A percentile compares a stretch with the other conserved stretches of the same genome.
These are phyloP conservation scores for Petunia hybrid DNA, from an alignment of 305 asterid species.

Conservation along the genomic window DNA sequence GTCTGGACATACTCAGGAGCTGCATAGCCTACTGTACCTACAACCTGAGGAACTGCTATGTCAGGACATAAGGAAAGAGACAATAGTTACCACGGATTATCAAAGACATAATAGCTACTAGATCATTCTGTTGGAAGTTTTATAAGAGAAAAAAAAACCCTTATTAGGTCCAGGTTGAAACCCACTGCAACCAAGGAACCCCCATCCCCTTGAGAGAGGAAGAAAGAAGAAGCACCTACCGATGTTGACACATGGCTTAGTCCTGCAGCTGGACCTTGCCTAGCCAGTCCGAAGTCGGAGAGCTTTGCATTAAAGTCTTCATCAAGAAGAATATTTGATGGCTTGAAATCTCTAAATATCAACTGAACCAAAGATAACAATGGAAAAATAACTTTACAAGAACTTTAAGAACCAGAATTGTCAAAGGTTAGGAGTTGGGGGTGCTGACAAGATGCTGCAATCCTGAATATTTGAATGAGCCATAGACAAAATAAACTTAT, in stretches of 20 bases:
- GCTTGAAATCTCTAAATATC: conserved; percentile 91
- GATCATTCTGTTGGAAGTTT: neutral
- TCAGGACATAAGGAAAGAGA: neutral
- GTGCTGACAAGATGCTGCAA: neutral
- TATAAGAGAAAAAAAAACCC: neutral
- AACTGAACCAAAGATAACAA: conserved; percentile 54
- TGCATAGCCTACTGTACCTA: conserved; percentile 95
- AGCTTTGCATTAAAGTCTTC: conserved; percentile 84
- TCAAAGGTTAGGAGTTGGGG: conserved; percentile 13
- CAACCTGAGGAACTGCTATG: conserved; percentile 54
- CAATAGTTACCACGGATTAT: neutral
- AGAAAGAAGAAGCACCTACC: conserved; percentile 52
- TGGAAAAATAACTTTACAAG: conserved; percentile 24
- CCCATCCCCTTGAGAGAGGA: conserved; percentile 1
- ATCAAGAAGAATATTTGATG: conserved; percentile 88
- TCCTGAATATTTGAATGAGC: neutral
- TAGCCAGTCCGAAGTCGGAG: conserved; percentile 93
- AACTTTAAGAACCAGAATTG: conserved; percentile 17
- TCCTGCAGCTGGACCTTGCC: conserved; percentile 92
- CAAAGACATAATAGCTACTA: neutral
- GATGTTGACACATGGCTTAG: conserved; percentile 77
- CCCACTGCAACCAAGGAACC: neutral
- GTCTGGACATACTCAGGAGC: conserved; percentile 92
- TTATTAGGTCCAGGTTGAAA: neutral
- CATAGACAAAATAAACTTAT: neutral